These are phyloP conservation scores for Termitomyces sp. DNA, from an alignment of 768 basidiomycete species.

Conservation along the genomic window DNA sequence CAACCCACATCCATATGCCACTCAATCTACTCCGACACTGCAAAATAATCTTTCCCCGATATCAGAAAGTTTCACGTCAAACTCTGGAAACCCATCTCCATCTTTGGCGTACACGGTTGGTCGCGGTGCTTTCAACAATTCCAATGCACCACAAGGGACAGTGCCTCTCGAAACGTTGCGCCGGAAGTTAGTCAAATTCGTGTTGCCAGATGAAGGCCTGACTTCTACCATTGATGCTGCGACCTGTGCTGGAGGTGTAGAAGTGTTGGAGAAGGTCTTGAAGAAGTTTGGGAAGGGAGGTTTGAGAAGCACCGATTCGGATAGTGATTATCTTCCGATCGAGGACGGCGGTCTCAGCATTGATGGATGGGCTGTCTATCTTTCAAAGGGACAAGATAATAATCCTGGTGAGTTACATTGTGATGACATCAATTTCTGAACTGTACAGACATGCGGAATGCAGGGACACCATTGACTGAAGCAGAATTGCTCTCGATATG, in stretches of 20 bases:
- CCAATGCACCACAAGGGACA: conserved; percentile 36
- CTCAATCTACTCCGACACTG: conserved; percentile 40
- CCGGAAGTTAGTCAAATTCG: conserved; percentile 85
- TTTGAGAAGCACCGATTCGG: conserved; percentile 37
- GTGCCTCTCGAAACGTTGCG: conserved; percentile 76
- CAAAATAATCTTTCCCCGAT: conserved; percentile 66
- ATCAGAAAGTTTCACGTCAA: conserved; percentile 53
- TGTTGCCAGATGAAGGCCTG: conserved; percentile 77
- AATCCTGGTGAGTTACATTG: conserved; percentile 42
- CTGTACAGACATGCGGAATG: conserved; percentile 4
- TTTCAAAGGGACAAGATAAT: conserved; percentile 57
- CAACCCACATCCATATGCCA: conserved; percentile 57
- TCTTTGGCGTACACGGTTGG: conserved; percentile 51
- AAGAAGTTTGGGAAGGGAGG: conserved; percentile 82
- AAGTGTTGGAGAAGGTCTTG: conserved; percentile 85
- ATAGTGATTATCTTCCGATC: conserved; percentile 56
- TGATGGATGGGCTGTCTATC: conserved; percentile 87
- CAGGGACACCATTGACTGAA: conserved; percentile 78
- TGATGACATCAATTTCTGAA: not conserved
- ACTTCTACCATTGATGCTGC: conserved; percentile 78
- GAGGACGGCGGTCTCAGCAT: conserved; percentile 77
- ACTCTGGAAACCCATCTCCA: conserved; percentile 44
- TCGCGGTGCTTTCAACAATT: conserved; percentile 54
- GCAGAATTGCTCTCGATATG: conserved; percentile 81
- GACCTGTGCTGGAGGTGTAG: conserved; percentile 76